These are phyloP conservation scores for Ramichloridium luteum DNA, from an alignment of 2,329 filamentous ascomycete species.

Conservation along the genomic window DNA sequence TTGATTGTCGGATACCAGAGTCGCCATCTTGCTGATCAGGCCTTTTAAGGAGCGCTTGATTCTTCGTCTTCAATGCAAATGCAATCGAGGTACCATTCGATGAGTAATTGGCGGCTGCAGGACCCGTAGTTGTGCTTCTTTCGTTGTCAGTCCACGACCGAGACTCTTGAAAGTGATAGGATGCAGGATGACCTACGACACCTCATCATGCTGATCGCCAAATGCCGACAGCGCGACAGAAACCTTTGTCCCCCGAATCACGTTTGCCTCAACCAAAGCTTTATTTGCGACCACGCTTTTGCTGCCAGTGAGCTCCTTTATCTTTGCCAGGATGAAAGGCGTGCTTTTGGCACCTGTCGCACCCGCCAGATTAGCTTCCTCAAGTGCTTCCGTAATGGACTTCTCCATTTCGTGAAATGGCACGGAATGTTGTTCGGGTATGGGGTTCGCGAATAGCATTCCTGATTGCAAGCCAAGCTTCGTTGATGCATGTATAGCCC, in stretches of 20 bases:
- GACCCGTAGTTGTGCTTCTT: too few species aligned
- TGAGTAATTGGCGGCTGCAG: too few species aligned
- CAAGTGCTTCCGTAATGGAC: constrained; percentile 56
- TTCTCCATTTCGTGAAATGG: constrained; percentile 57
- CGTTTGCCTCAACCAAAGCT: constrained; percentile 55
- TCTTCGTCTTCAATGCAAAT: too few species aligned
- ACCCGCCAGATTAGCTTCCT: constrained; percentile 51
- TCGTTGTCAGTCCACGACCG: too few species aligned
- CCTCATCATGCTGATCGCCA: too few species aligned
- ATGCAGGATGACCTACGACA: too few species aligned
- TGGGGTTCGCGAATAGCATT: constrained; percentile 78
- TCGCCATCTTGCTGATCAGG: too few species aligned
- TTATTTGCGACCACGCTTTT: constrained; percentile 64
- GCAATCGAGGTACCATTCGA: too few species aligned
- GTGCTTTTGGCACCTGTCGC: constrained; percentile 67
- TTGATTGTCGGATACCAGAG: too few species aligned
- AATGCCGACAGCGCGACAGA: constrained; percentile 51
- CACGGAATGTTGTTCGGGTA: constrained; percentile 59
- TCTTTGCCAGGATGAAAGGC: constrained; percentile 66
- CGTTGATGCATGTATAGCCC: constrained; percentile 74
- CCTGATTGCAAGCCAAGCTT: constrained; percentile 62
- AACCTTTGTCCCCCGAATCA: constrained; percentile 51
- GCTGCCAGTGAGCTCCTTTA: constrained; percentile 64
- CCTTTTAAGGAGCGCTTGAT: too few species aligned
- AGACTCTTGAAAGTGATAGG: too few species aligned